phyloP scores from a whole-genome alignment of 192 early-diverging fungal genomes.

The Coemansia sp. region DNA sequence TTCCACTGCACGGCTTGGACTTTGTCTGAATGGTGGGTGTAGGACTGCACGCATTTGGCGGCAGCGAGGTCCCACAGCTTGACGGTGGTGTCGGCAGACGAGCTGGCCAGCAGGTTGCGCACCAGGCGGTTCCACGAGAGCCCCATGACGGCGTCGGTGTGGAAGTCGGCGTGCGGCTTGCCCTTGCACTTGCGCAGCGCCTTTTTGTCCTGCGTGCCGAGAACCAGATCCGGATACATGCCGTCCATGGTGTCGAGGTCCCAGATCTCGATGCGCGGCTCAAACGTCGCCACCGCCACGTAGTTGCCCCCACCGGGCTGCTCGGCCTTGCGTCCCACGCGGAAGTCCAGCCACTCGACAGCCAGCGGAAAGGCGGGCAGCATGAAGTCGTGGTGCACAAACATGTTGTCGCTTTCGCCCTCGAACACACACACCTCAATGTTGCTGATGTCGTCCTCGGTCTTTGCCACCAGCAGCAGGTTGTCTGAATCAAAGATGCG shows the following conservation, averaged over 20 bases:
- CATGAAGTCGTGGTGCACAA: constrained; percentile 98
- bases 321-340: constrained; percentile 65
- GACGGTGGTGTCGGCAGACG: constrained; percentile 94
- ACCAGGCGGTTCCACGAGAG: constrained; percentile 83
- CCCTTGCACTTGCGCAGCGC: constrained; percentile 20
- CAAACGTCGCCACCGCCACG: constrained; percentile 95
- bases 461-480: constrained; percentile 86
- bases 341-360: constrained; percentile 92
- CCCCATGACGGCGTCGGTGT: constrained; percentile 93
- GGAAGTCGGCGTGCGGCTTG: constrained; percentile 70
- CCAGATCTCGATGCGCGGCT: constrained; percentile 98
- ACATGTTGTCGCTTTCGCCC: constrained; percentile 74
- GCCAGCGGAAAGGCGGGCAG: constrained; percentile 92
- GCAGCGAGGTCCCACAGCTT: constrained; percentile 95
- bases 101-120: constrained; percentile 76
- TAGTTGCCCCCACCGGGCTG: constrained; percentile 68
- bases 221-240: constrained; percentile 85
- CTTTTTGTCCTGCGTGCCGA: constrained; percentile 57
- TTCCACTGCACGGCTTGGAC: constrained; percentile 93
- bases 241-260: constrained; percentile 88
- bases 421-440: constrained; percentile 93
- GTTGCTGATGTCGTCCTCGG: constrained; percentile 95
- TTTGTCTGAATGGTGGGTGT: constrained; percentile 82
- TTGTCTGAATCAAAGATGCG: constrained; percentile 75
- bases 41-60: constrained; percentile 69